Conservation (phyloP, 352 stramenopile species). For the Pythium dissimile region DNA sequence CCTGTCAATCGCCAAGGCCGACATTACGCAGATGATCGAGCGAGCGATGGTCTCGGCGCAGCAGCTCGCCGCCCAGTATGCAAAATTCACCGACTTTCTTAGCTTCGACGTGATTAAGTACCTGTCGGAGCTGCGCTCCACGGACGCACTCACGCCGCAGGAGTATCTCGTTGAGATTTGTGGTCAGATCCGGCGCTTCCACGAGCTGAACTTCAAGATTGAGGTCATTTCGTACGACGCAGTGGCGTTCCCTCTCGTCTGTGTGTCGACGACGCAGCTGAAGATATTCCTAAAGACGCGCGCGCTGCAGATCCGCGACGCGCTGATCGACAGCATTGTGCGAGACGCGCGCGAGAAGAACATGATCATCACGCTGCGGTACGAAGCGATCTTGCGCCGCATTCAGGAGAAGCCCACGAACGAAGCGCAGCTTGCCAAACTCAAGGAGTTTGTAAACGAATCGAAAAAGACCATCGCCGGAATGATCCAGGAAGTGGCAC, state of each 20-base stretch:
- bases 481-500: constrained; percentile 72
- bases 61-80: constrained; percentile 66
- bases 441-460: constrained; percentile 87
- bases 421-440: constrained; percentile 86
- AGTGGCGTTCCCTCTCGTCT: constrained; percentile 76
- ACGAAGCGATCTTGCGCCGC: constrained; percentile 83
- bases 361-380: constrained; percentile 84
- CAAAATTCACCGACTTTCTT: constrained; percentile 81
- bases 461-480: constrained; percentile 76
- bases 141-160: constrained; percentile 12
- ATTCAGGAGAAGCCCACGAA: constrained; percentile 92
- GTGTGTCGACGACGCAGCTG: constrained; percentile 56
- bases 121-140: constrained; percentile 54
- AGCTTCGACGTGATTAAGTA: constrained; percentile 77
- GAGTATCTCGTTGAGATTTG: constrained; percentile 51
- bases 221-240: constrained; percentile 70
- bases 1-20: constrained; percentile 43
- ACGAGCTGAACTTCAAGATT: constrained; percentile 56
- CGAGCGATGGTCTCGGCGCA: constrained; percentile 64
- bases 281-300: constrained; percentile 70
- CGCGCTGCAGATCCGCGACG: constrained; percentile 69
- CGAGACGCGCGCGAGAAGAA: constrained; percentile 77
- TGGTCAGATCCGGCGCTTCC: constrained; percentile 71
- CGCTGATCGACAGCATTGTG: constrained; percentile 81
- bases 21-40: constrained; percentile 53